Evolutionary conservation across 208 protist species (phyloP), one percentile per base, ranked within the genome.

Genomic region (Naegleria gruberi): DNA sequence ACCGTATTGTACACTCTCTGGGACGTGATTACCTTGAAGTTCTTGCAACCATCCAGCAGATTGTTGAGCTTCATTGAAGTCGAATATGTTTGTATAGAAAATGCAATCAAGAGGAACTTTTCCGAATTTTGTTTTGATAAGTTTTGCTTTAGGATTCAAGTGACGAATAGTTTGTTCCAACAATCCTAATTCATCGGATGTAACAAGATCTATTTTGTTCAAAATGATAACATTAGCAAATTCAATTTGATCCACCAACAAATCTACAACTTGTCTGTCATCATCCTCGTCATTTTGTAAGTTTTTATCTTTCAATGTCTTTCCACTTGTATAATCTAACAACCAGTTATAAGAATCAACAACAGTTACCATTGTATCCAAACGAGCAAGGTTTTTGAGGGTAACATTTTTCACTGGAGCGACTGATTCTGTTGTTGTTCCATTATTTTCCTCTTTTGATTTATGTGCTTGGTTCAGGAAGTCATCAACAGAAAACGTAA

Each of bases 171-270:
- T 74, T 12, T 83, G 55, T 65, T 93, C 40, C 19, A 97, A 74
- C 2, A 26, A 17, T 8, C 90, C 42, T 0, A 94, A 12, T 41
- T 94, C 89, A 15, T 93, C 89, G 42, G 82, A 40, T 8, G 30
- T 90, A 15, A 96, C 92, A 0, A 97, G 51, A 90, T 97, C 96
- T 46, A 89, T 93, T 92, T 98, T 98, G 93, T 98, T 98, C 19
- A 98, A 65, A 0, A 98, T 42, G 42, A 98, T 94, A 3, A 96
- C 90, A 91, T 98, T 93, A 23, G 95, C 93, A 92, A 97, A 98
- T 91, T 97, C 95, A 12, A 94, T 90, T 90, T 97, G 95, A 26
- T 97, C 95, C 15, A 95, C 51, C 0, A 90, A 74, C 23, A 91
- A 87, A 12, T 30, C 55, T 34, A 26, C 45, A 30, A 85, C 90